phyloP scores from a whole-genome alignment of 1,284 basidiomycete species.

The Pholiota adiposa region DNA sequence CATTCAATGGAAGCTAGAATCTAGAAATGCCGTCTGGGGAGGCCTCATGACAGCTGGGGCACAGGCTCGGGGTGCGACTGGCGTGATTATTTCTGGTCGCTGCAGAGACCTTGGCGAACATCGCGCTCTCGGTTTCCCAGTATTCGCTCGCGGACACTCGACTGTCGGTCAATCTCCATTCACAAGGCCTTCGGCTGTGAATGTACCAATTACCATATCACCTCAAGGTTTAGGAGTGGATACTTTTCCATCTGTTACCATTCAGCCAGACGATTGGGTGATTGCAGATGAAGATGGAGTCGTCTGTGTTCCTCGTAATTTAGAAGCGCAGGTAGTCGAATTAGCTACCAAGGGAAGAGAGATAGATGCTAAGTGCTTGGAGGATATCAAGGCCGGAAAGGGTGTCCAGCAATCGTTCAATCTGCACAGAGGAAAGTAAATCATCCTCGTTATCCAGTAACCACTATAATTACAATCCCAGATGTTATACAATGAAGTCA shows the following conservation, averaged over 20 bases:
- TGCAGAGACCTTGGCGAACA: conserved; percentile 87
- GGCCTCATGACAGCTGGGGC: conserved; percentile 91
- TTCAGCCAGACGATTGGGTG: conserved; percentile 84
- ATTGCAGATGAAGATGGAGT: conserved; percentile 91
- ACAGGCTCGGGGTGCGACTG: conserved; percentile 65
- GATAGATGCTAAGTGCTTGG: conserved; percentile 77
- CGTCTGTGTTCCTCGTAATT: conserved; percentile 72
- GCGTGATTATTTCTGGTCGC: conserved; percentile 83
- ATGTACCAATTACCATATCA: conserved; percentile 74
- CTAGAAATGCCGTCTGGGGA: conserved; percentile 89
- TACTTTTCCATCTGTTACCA: conserved; percentile 57
- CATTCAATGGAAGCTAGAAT: conserved; percentile 46
- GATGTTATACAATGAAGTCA: conserved; percentile 6
- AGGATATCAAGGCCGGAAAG: conserved; percentile 77
- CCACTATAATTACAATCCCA: conserved; percentile 11
- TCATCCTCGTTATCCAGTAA: not conserved
- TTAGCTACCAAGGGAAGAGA: conserved; percentile 64
- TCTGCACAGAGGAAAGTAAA: conserved; percentile 67
- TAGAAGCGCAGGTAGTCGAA: conserved; percentile 64
- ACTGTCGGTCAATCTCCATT: conserved; percentile 90
- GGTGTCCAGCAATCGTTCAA: conserved; percentile 82
- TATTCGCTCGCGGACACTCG: conserved; percentile 83
- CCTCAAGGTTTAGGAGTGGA: conserved; percentile 39
- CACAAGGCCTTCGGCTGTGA: conserved; percentile 81
- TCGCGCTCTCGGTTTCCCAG: conserved; percentile 67